These are phyloP conservation scores for Pseudozyma thailandica DNA, from an alignment of 1,284 basidiomycete genomes.

Conservation along the genomic window DNA sequence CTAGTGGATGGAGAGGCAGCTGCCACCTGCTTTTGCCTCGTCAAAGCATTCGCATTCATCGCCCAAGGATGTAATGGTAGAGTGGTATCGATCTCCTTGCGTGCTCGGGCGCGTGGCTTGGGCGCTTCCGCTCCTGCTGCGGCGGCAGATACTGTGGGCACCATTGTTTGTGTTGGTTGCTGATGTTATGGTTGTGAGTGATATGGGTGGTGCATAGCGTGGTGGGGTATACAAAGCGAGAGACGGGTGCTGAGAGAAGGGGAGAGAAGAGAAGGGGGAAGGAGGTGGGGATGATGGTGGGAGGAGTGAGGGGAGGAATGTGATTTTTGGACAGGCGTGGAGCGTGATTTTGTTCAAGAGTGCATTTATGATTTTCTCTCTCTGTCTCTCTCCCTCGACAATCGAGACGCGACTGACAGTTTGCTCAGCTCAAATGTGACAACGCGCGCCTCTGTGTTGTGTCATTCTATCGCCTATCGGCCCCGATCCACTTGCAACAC, in stretches of 20 bases:
- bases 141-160: conserved; percentile 1
- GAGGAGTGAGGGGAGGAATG: background rate
- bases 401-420: background rate
- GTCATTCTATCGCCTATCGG: background rate
- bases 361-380: conserved; percentile 1
- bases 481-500: background rate
- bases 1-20: background rate
- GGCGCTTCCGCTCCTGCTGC: conserved; percentile 2
- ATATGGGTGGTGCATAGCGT: background rate
- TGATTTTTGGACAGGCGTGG: background rate
- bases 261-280: background rate
- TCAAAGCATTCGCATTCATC: background rate
- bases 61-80: conserved; percentile 38
- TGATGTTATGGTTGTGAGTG: background rate
- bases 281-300: background rate
- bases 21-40: background rate
- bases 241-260: background rate
- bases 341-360: background rate
- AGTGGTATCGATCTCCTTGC: conserved; percentile 20
- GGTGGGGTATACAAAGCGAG: background rate
- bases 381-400: no score
- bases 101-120: conserved; percentile 13
- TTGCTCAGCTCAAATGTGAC: background rate
- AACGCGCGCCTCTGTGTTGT: background rate
- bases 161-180: background rate